Percentiles rank a stretch among this genome's conserved stretches.
Evolutionary conservation across 257 asterid genomes (phyloP).

Genomic region (Verbena officinalis): DNA sequence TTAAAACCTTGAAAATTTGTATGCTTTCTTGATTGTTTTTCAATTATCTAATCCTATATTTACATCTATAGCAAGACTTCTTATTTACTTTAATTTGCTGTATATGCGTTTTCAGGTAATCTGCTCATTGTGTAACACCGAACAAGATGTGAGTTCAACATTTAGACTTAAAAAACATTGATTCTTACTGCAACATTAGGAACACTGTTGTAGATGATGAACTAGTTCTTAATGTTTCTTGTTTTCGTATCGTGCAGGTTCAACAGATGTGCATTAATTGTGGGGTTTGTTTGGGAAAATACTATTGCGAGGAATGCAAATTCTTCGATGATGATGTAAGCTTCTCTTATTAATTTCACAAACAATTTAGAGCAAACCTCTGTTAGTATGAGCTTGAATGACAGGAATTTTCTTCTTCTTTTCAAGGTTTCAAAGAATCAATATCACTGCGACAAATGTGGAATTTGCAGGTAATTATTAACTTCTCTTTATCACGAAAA

Average conservation of each 20-base stretch:
- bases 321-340: slow-evolving; percentile 77
- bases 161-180: not conserved
- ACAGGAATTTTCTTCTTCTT: not conserved
- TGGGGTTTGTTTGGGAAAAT: slow-evolving; percentile 65
- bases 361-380: not conserved
- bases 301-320: slow-evolving; percentile 65
- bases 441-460: slow-evolving; percentile 74
- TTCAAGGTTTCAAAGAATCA: slow-evolving; percentile 63
- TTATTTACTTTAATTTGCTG: slow-evolving; percentile 2
- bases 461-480: slow-evolving; percentile 68
- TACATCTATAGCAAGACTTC: not conserved
- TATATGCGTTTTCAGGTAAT: slow-evolving; percentile 32
- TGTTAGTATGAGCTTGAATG: not conserved
- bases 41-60: not conserved
- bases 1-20: no score
- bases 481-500: not conserved
- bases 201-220: not conserved
- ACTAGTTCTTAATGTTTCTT: not conserved
- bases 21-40: not conserved
- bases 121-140: slow-evolving; percentile 43
- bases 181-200: not conserved
- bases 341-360: not conserved
- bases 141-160: slow-evolving; percentile 44
- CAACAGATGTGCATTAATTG: slow-evolving; percentile 45
- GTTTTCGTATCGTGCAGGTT: slow-evolving; percentile 29